Base-by-base conservation (phyloP, 805 yeast genomes). In the Candida ipomoeae region DNA sequence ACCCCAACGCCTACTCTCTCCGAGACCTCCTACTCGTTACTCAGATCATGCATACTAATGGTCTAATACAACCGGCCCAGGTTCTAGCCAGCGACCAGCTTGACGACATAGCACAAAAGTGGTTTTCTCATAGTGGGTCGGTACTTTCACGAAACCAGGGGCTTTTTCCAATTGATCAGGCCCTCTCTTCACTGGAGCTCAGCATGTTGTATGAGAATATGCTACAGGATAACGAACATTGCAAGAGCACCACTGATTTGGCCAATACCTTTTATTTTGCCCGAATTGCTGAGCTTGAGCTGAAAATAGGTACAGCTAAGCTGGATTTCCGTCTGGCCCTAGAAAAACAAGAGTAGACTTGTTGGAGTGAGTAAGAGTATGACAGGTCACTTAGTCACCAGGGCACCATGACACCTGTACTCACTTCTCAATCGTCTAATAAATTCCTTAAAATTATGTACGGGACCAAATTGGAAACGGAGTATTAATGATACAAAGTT, bases 31-130 rank as follows among this genome's bases (percentile, higher is more conserved):
- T 73, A 26, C 63, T 73, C 20, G 49, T 73, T 14, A 56, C 71
- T 1, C 78, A 74, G 57, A 57, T 73, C 6, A 61, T 74, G 6
- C 76, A 73, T 47, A 61, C 63, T 2, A 62, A 64, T 40, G 67
- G 65, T 2, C 57, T 70, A 18, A 58, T 66, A 18, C 61, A 62
- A n/a, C 65, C 66, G 1, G 60, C 56, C 4, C 50, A 41, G 31
- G 55, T 62, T 8, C 35, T 46, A 1, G 21, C 54, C 10, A 44
- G 56, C 8, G 62, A 58, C n/a, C 45, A 54, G 37, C 60, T 73
- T 5, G 55, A 55, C 4, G 57, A 54, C 5, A 60, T 71, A n/a
- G 56, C 59, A 6, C 23, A 53, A 3, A 60, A 60, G 18, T 71
- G 75, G 75, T 66, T 55, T 40, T 48, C 53, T 35, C 75, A 71